Conservation (phyloP, 768 basidiomycete species). For the Leccinum rimulosum region DNA sequence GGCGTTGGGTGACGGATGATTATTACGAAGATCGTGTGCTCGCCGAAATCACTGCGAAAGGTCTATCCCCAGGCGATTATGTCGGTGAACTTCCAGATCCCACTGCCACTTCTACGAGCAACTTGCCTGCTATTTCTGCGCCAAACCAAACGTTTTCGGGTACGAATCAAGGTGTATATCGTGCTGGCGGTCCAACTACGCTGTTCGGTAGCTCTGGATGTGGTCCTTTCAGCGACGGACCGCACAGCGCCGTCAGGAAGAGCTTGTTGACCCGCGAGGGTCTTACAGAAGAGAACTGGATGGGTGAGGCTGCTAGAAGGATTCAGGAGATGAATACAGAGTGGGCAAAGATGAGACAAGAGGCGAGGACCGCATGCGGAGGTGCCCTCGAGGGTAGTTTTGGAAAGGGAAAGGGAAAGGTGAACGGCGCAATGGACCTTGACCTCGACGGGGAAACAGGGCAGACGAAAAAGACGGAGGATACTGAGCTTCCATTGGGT, state of each 20-base stretch:
- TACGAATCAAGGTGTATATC: constrained; percentile 69
- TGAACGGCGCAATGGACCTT: constrained; percentile 31
- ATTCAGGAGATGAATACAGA: constrained; percentile 61
- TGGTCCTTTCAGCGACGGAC: constrained; percentile 88
- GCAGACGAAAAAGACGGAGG: constrained; percentile 30
- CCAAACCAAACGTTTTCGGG: constrained; percentile 39
- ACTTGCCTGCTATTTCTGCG: constrained; percentile 37
- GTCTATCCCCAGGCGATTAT: constrained; percentile 76
- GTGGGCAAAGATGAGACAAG: constrained; percentile 58
- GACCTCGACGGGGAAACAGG: constrained; percentile 26
- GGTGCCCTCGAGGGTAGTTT: constrained; percentile 41
- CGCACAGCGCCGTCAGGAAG: constrained; percentile 81
- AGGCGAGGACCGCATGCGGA: constrained; percentile 51
- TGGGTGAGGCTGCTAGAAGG: constrained; percentile 72
- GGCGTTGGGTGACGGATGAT: constrained; percentile 91
- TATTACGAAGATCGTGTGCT: constrained; percentile 89
- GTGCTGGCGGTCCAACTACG: constrained; percentile 90
- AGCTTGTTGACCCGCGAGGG: constrained; percentile 76
- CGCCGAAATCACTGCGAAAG: constrained; percentile 75
- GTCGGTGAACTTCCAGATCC: constrained; percentile 85
- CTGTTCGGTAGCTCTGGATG: constrained; percentile 82
- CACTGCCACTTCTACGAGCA: constrained; percentile 46
- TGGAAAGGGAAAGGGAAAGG: constrained; percentile 33
- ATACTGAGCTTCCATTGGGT: constrained; percentile 50
- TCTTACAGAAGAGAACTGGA: constrained; percentile 89